These are phyloP conservation scores for Hypoxylon sp. DNA, from an alignment of 2,329 filamentous ascomycete genomes.

Conservation along the genomic window DNA sequence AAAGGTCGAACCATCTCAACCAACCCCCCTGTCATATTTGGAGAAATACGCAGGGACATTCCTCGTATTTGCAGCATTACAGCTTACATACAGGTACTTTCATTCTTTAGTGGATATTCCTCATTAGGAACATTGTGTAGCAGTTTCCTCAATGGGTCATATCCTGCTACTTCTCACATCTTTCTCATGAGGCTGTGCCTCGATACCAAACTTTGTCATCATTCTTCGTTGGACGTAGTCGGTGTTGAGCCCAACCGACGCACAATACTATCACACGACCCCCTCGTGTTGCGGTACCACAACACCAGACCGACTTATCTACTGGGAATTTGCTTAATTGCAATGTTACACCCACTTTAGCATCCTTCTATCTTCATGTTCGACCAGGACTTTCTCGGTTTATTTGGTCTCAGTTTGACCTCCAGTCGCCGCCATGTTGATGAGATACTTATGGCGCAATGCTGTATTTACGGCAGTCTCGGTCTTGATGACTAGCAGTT, in stretches of 20 bases:
- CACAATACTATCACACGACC: constrained; percentile 21
- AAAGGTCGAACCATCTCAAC: constrained; percentile 25
- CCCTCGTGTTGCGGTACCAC: constrained; percentile 21
- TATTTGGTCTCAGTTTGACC: constrained; percentile 28
- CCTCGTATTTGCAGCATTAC: constrained; percentile 40
- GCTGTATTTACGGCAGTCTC: constrained; percentile 41
- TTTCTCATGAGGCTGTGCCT: constrained; percentile 24
- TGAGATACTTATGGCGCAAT: constrained; percentile 44
- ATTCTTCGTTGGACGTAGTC: constrained; percentile 14
- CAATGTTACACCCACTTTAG: constrained; percentile 34
- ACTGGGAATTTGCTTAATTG: constrained; percentile 27
- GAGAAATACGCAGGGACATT: constrained; percentile 34
- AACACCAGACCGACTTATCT: constrained; percentile 5
- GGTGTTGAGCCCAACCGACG: constrained; percentile 17
- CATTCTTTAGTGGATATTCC: constrained; percentile 11
- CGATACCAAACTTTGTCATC: constrained; percentile 35
- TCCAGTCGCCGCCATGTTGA: constrained; percentile 44
- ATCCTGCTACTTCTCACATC: constrained; percentile 1
- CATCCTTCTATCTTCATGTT: constrained; percentile 27
- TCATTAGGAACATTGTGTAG: constrained; percentile 41
- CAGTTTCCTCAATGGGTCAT: constrained; percentile 33
- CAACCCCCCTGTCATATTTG: constrained; percentile 28
- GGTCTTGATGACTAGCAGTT: constrained; percentile 34
- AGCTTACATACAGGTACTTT: constrained; percentile 22
- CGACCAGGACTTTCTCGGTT: constrained; percentile 16